Conservation (phyloP, 345 rosid genomes). For the Linum lewisii region DNA sequence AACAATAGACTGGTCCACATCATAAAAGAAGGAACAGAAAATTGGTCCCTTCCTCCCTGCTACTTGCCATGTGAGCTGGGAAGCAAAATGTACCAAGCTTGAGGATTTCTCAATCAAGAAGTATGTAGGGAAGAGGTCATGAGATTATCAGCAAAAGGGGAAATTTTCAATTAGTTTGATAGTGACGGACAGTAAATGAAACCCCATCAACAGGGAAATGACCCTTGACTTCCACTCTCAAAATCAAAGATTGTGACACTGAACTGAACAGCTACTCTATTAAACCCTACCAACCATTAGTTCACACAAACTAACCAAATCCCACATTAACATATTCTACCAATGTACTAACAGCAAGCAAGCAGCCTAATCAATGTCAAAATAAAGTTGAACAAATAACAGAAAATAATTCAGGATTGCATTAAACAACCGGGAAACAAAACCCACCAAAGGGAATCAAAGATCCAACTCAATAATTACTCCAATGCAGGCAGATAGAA, state of each 20-base stretch:
- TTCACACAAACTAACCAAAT: no score
- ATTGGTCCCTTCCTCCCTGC: slow-evolving; percentile 22
- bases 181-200: neutral
- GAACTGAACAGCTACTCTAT: slow-evolving; percentile 6
- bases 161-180: neutral
- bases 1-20: neutral
- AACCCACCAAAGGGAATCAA: no score
- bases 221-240: no score
- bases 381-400: no score
- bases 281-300: no score
- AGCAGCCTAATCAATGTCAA: neutral
- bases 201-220: neutral
- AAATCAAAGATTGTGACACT: no score
- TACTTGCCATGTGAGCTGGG: slow-evolving; percentile 43
- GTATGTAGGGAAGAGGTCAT: slow-evolving; percentile 8
- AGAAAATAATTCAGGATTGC: neutral
- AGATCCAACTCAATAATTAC: neutral
- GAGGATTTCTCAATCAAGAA: slow-evolving; percentile 25
- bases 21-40: slow-evolving; percentile 14
- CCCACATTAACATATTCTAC: no score
- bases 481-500: neutral
- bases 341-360: neutral
- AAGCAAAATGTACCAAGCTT: slow-evolving; percentile 20
- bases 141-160: slow-evolving; percentile 14
- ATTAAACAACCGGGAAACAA: neutral